A percentile compares a stretch with the other conserved stretches of the same genome.
Conservation (phyloP, 331 rosid species). For the Malus hybrid region DNA sequence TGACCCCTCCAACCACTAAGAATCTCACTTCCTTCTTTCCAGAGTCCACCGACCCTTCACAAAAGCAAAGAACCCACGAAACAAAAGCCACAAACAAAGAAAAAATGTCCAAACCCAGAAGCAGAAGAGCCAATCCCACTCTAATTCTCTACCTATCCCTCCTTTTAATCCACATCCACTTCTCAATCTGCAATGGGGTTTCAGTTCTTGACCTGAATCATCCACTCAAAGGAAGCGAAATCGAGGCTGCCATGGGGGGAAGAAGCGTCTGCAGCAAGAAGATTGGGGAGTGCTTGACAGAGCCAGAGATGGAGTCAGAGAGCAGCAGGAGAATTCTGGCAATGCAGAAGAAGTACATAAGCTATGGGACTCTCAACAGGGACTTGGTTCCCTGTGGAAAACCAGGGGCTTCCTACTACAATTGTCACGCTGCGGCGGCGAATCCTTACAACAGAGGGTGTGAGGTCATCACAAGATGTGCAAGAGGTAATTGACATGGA, state of each 20-base stretch:
- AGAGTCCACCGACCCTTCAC: background rate
- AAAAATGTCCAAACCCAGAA: slow-evolving; percentile 34
- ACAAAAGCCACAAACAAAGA: background rate
- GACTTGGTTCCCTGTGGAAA: slow-evolving; percentile 83
- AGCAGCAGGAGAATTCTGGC: slow-evolving; percentile 55
- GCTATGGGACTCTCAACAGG: slow-evolving; percentile 81
- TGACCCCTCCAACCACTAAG: slow-evolving; percentile 35
- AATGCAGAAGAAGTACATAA: slow-evolving; percentile 70
- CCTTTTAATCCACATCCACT: slow-evolving; percentile 29
- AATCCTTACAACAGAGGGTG: slow-evolving; percentile 83
- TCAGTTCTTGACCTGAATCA: background rate
- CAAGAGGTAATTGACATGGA: slow-evolving; percentile 51
- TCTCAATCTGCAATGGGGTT: slow-evolving; percentile 27
- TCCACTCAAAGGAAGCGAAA: slow-evolving; percentile 23
- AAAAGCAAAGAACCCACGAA: slow-evolving; percentile 1
- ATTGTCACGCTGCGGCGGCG: slow-evolving; percentile 59
- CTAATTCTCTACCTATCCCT: slow-evolving; percentile 22
- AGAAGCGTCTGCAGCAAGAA: slow-evolving; percentile 44
- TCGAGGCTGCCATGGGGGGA: slow-evolving; percentile 27
- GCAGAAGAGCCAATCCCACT: background rate
- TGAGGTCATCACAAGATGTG: slow-evolving; percentile 76
- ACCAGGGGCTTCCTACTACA: slow-evolving; percentile 84
- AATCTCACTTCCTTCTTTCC: slow-evolving; percentile 21
- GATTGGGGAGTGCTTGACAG: slow-evolving; percentile 48
- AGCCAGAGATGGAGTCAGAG: slow-evolving; percentile 67